Conservation (phyloP, 2,329 filamentous ascomycete genomes). For the Sphaerulina musiva region DNA sequence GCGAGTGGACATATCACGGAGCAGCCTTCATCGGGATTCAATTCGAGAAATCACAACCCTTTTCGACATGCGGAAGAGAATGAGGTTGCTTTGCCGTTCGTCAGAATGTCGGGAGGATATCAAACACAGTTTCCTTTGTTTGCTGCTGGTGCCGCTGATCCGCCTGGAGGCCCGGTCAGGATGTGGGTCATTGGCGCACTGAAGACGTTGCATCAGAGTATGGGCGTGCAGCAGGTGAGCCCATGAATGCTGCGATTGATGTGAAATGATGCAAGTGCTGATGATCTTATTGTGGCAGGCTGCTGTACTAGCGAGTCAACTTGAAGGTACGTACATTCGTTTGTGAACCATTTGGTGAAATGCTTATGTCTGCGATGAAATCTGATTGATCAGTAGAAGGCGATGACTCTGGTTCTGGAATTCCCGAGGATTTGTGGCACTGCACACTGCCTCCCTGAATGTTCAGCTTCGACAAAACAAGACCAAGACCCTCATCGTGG, state of each 20-base stretch:
- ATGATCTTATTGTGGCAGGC: constrained; percentile 1
- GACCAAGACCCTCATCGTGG: not conserved
- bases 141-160: constrained; percentile 14
- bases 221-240: constrained; percentile 12
- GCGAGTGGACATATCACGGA: not conserved
- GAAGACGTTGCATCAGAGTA: constrained; percentile 7
- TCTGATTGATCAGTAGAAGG: constrained; percentile 14
- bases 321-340: constrained; percentile 7
- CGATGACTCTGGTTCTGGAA: constrained; percentile 12
- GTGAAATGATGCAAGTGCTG: not conserved
- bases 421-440: constrained; percentile 16
- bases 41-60: constrained; percentile 12
- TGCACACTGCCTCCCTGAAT: constrained; percentile 10
- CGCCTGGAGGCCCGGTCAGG: constrained; percentile 11
- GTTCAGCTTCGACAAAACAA: not conserved
- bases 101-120: constrained; percentile 15
- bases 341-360: not conserved
- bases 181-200: constrained; percentile 12
- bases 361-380: not conserved
- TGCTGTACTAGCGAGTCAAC: constrained; percentile 11
- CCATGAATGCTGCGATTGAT: not conserved
- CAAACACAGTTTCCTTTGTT: constrained; percentile 14
- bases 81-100: constrained; percentile 8
- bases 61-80: constrained; percentile 9
- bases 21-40: not conserved